Evolutionary conservation across 169 alveolate genomes (phyloP).

Genomic region (Plasmodium coatneyi): DNA sequence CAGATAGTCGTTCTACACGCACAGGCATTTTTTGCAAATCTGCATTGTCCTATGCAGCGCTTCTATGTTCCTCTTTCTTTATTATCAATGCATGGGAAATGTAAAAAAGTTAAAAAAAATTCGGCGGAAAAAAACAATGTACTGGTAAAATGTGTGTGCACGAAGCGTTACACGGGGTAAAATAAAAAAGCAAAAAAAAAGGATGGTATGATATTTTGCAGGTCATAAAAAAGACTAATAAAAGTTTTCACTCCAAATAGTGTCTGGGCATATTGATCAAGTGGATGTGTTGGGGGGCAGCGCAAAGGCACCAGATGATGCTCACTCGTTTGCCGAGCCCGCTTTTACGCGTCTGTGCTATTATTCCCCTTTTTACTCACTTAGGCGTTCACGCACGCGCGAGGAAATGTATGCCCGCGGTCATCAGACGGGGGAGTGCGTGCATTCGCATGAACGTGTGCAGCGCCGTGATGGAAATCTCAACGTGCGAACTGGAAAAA

Average conservation of each 20-base stretch:
- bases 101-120: not conserved
- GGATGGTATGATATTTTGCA: not conserved
- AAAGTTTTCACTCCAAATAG: not conserved
- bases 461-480: not conserved
- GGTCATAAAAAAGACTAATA: constrained; percentile 2
- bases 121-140: not conserved
- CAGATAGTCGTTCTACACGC: not conserved
- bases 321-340: not conserved
- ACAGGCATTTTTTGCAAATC: not conserved
- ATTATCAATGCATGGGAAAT: not conserved
- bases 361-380: not conserved
- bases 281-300: not conserved
- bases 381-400: not conserved
- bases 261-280: not conserved
- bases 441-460: not conserved
- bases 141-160: not conserved
- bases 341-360: not conserved
- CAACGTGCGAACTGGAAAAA: not conserved
- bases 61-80: not conserved
- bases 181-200: not conserved
- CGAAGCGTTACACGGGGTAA: not conserved
- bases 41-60: not conserved
- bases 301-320: not conserved
- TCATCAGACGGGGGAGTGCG: not conserved
- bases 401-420: not conserved